Conservation (phyloP, 441 rosid genomes). For the Metrosideros polymorpha region DNA sequence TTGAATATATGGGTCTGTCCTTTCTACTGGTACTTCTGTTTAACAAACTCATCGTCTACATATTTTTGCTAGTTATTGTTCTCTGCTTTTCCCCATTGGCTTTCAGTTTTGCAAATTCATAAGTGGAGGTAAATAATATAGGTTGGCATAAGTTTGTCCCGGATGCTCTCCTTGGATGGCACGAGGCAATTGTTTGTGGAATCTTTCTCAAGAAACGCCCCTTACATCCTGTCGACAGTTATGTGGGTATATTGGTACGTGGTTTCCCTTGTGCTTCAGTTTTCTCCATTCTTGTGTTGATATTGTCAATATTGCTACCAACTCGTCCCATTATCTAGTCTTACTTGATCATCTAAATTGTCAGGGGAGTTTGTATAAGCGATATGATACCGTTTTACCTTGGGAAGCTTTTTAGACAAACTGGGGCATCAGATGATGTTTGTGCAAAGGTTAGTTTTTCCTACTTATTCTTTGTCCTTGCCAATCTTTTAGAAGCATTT, state of each 20-base stretch:
- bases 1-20: conserved; percentile 92
- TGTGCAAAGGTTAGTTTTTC: conserved; percentile 55
- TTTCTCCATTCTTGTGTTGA: background rate
- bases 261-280: background rate
- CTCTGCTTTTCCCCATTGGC: background rate
- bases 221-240: conserved; percentile 53
- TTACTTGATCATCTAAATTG: background rate
- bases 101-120: background rate
- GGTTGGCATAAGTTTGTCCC: conserved; percentile 74
- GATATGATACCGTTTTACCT: conserved; percentile 89
- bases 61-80: background rate
- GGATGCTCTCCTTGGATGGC: conserved; percentile 70
- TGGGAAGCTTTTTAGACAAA: conserved; percentile 63
- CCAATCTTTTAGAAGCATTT: background rate
- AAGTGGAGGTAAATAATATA: conserved; percentile 5
- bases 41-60: conserved; percentile 11
- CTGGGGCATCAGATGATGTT: conserved; percentile 67
- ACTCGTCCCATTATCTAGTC: background rate
- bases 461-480: background rate
- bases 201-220: conserved; percentile 56
- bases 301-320: background rate
- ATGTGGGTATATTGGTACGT: conserved; percentile 84
- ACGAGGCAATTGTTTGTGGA: conserved; percentile 64
- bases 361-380: conserved; percentile 86
- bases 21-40: conserved; percentile 51